Base-by-base conservation (phyloP, 2,329 filamentous ascomycete genomes). In the Epicoccum nigrum region DNA sequence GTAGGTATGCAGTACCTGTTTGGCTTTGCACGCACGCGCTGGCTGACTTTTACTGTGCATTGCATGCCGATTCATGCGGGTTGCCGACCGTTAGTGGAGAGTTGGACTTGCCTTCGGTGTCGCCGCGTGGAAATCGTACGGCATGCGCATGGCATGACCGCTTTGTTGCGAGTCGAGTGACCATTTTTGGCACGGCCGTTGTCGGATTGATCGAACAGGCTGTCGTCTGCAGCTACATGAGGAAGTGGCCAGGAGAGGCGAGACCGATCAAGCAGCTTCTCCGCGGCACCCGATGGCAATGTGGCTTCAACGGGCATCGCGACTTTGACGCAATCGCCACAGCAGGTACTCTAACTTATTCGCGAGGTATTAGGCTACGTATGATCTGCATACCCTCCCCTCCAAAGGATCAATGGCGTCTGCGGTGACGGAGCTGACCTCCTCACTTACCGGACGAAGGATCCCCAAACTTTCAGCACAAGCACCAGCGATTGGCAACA, bases 11-110 rank as follows among this genome's bases (percentile, higher is more conserved):
- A n/a, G n/a, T n/a, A n/a, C n/a, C n/a, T n/a, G n/a, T n/a, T 23
- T 31, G 15, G 25, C n/a, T 17, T 16, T 7, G 35, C 49, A n/a
- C n/a, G 49, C 49, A 37, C 43, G 15, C 9, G 3, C 46, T 52
- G 12, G 42, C 43, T 20, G 25, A 46, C 38, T 43, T 5, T 25
- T 21, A 2, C 15, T 12, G 45, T 38, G 43, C 37, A 46, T 43
- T 32, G 46, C 42, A 19, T 21, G 20, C n/a, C n/a, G n/a, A n/a
- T n/a, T n/a, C n/a, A n/a, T 21, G 20, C 20, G 11, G 23, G n/a
- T 32, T 19, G 19, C 43, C 44, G 49, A 43, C 49, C 49, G 49
- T 52, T 52, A 43, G 49, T 47, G 33, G 49, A 43, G 32, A 44
- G 43, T 43, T 47, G 43, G 20, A 7, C 33, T 13, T 8, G 9